A percentile compares a stretch with the other conserved stretches of the same genome.
These are phyloP conservation scores for Penicillium crystallinum DNA, from an alignment of 495 filamentous ascomycete species.

Conservation along the genomic window DNA sequence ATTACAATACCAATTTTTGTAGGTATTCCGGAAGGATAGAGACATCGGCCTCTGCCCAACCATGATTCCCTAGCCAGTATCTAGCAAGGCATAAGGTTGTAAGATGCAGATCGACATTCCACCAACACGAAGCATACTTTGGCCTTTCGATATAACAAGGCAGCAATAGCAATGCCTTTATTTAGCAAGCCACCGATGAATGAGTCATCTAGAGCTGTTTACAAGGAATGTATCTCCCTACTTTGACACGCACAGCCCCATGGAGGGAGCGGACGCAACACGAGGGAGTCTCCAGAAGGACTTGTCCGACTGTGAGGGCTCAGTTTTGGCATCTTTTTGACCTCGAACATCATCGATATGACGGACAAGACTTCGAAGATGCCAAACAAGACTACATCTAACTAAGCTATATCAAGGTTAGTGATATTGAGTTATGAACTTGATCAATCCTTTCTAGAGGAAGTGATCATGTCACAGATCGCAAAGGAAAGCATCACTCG, in stretches of 20 bases:
- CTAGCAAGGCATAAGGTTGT: not conserved
- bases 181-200: not conserved
- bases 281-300: conserved; percentile 38
- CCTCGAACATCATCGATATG: conserved; percentile 45
- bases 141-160: not conserved
- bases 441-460: conserved; percentile 2
- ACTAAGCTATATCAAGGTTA: not conserved
- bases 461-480: not conserved
- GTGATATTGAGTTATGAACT: not conserved
- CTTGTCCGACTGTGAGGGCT: conserved; percentile 29
- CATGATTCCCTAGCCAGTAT: not conserved
- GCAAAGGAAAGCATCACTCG: not conserved
- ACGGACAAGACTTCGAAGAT: conserved; percentile 49
- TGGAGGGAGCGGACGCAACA: conserved; percentile 43
- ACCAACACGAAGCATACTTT: not conserved
- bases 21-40: too few relatives aligned
- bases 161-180: not conserved
- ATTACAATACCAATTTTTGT: too few relatives aligned
- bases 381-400: conserved; percentile 19
- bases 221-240: conserved; percentile 43
- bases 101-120: not conserved
- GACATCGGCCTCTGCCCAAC: not conserved
- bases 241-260: conserved; percentile 49
- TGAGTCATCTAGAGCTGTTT: not conserved
- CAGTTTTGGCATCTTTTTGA: conserved; percentile 44